These are phyloP conservation scores for Aspergillus sclerotialis DNA, from an alignment of 2,329 filamentous ascomycete species.

Conservation along the genomic window DNA sequence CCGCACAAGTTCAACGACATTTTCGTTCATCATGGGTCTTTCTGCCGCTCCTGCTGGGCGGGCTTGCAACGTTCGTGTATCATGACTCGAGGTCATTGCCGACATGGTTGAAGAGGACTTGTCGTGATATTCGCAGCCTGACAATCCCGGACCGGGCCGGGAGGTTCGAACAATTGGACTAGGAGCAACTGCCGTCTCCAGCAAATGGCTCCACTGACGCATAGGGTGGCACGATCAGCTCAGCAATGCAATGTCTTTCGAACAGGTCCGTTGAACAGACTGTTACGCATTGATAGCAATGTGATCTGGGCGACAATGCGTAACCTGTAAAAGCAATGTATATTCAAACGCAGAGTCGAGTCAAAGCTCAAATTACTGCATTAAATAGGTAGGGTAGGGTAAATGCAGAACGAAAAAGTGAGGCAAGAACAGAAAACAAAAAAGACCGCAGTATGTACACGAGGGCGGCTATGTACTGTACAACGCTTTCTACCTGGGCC, in stretches of 20 bases:
- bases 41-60: neutral
- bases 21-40: slow-evolving; percentile 22
- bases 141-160: slow-evolving; percentile 21
- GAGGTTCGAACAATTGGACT: slow-evolving; percentile 29
- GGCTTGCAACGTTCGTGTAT: neutral
- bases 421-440: neutral
- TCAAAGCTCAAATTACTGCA: too few species aligned
- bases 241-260: slow-evolving; percentile 13
- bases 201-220: slow-evolving; percentile 20
- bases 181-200: slow-evolving; percentile 23
- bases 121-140: slow-evolving; percentile 13
- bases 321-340: neutral
- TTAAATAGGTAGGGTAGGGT: neutral
- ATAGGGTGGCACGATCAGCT: slow-evolving; percentile 15
- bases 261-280: slow-evolving; percentile 7
- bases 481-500: neutral
- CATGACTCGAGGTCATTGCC: slow-evolving; percentile 8
- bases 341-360: too few species aligned
- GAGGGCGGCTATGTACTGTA: neutral
- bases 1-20: slow-evolving; percentile 27
- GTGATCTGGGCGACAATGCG: neutral
- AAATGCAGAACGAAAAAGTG: neutral
- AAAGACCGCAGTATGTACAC: neutral
- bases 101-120: slow-evolving; percentile 16
- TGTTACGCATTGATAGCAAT: slow-evolving; percentile 4